phyloP scores from a whole-genome alignment of 2,329 filamentous ascomycete species.

The Sporothrix pallida region DNA sequence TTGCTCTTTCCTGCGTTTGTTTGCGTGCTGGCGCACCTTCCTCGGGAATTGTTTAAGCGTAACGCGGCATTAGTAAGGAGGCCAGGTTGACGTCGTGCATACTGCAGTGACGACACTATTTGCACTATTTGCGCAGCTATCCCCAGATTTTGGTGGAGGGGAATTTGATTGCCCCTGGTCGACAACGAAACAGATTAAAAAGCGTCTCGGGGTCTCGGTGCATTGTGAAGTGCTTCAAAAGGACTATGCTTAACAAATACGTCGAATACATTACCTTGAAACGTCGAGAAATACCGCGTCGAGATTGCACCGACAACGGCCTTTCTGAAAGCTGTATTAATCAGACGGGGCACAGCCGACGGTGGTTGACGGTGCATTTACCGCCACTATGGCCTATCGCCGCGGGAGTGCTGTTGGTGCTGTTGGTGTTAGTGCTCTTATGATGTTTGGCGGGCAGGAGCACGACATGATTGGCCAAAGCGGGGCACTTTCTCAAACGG shows the following conservation, averaged over 20 bases:
- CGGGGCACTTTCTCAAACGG: not conserved
- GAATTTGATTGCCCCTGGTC: no score
- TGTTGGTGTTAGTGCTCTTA: not conserved
- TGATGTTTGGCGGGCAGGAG: not conserved
- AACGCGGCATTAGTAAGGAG: not conserved
- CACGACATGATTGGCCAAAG: not conserved
- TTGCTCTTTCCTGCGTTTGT: no score
- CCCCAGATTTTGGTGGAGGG: no score
- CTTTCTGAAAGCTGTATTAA: no score
- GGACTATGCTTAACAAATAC: not conserved
- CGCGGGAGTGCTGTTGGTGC: not conserved
- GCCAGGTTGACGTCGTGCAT: not conserved
- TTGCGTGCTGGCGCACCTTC: not conserved
- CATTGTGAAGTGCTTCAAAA: no score
- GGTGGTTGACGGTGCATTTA: not conserved
- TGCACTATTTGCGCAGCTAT: no score
- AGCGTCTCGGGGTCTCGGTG: no score
- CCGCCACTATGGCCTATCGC: not conserved
- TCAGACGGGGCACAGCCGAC: not conserved
- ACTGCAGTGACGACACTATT: no score
- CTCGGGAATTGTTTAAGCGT: constrained; percentile 5
- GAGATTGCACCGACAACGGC: not conserved
- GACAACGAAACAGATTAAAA: no score
- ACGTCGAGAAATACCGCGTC: not conserved
- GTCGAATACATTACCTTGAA: not conserved